Percentiles rank a stretch among this genome's conserved stretches.
phyloP scores from a whole-genome alignment of 2,329 filamentous ascomycete genomes.

The Diaporthe batatas region DNA sequence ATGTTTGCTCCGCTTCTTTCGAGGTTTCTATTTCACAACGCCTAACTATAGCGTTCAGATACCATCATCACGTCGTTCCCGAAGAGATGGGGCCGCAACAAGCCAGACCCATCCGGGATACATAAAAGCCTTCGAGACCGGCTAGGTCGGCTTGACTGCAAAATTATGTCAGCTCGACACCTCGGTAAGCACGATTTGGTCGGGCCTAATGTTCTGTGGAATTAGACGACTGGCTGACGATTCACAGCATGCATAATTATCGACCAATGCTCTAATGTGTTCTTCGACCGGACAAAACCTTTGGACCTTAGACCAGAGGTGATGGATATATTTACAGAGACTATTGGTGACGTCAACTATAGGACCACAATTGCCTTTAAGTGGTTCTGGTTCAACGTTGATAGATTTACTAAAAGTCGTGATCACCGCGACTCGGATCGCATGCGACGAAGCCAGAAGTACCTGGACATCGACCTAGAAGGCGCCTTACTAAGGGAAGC shows the following conservation, averaged over 20 bases:
- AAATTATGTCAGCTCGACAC: constrained; percentile 36
- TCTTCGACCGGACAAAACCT: constrained; percentile 38
- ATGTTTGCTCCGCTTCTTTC: neutral
- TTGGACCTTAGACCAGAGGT: constrained; percentile 35
- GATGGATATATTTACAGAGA: constrained; percentile 36
- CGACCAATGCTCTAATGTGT: constrained; percentile 40
- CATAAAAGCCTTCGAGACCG: constrained; percentile 35
- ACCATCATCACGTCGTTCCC: constrained; percentile 36
- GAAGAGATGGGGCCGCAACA: constrained; percentile 37
- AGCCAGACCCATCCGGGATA: constrained; percentile 38
- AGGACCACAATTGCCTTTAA: constrained; percentile 5
- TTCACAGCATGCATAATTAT: constrained; percentile 36
- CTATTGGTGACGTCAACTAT: constrained; percentile 5
- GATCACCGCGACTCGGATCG: no score
- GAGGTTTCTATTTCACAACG: no score
- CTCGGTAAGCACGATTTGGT: neutral
- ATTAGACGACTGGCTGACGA: neutral
- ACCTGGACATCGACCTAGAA: constrained; percentile 33
- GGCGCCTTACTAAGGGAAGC: constrained; percentile 30
- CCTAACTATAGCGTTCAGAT: neutral
- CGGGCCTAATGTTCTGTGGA: neutral
- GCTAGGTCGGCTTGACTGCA: neutral
- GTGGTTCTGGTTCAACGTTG: constrained; percentile 6
- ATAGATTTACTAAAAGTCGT: neutral
- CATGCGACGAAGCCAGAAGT: neutral